These are phyloP conservation scores for Mycena pura DNA, from an alignment of 768 basidiomycete species.

Conservation along the genomic window DNA sequence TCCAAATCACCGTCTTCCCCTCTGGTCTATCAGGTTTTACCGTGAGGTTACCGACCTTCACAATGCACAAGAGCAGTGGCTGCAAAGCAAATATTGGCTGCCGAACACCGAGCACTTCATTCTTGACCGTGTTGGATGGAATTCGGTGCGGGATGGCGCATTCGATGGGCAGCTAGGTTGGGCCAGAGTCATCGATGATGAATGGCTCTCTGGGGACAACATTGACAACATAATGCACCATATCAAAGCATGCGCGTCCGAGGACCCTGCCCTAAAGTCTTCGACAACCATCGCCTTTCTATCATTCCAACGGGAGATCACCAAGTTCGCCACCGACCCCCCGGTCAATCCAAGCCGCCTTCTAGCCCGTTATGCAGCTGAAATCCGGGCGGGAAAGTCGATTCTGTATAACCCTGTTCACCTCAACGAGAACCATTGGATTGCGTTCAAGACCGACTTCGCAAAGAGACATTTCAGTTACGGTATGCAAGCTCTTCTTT, in stretches of 20 bases:
- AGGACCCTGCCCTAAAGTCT: background rate
- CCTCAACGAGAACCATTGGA: conserved; percentile 31
- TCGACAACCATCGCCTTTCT: background rate
- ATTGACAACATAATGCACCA: background rate
- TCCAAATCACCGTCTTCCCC: no score
- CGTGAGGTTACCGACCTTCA: no score
- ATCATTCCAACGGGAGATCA: background rate
- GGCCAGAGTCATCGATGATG: background rate
- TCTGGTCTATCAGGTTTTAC: no score
- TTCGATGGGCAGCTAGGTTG: background rate
- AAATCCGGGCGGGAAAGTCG: background rate
- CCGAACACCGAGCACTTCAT: no score
- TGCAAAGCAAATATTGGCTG: no score
- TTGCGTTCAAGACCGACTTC: conserved; percentile 25
- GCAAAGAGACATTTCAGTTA: conserved; percentile 5
- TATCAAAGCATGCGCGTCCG: no score
- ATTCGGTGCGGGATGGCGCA: background rate
- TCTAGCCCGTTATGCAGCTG: background rate
- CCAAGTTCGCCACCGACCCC: background rate
- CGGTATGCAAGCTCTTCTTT: conserved; percentile 11
- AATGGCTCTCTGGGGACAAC: background rate
- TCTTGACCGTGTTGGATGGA: no score
- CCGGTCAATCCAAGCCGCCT: background rate
- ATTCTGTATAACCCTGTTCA: conserved; percentile 24
- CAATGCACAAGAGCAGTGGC: no score